A percentile compares a stretch with the other conserved stretches of the same genome.
Evolutionary conservation across 2,329 filamentous ascomycete genomes (phyloP).

Genomic region (Calonectria montana): DNA sequence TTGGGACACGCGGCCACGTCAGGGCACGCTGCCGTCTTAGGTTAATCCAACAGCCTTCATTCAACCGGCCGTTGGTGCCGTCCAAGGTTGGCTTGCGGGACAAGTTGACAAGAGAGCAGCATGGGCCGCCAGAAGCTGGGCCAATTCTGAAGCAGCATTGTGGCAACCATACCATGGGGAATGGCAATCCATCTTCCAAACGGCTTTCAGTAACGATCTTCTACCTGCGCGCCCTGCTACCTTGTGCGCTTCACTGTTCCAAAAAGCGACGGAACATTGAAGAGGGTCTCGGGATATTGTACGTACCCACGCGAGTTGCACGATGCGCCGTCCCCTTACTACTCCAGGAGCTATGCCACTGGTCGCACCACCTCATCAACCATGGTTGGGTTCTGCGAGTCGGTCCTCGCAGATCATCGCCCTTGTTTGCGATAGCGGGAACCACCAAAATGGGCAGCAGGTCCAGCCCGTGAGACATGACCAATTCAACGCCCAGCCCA

Average conservation of each 20-base stretch:
- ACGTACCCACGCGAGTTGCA: background rate
- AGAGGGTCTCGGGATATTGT: slow-evolving; percentile 10
- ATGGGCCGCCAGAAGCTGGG: slow-evolving; percentile 4
- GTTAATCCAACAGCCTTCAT: slow-evolving; percentile 11
- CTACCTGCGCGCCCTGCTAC: background rate
- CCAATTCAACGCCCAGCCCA: slow-evolving; percentile 10
- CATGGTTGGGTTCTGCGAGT: background rate
- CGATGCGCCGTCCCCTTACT: slow-evolving; percentile 6
- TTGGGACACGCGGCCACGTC: slow-evolving; percentile 40
- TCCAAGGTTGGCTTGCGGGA: background rate
- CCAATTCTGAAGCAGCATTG: slow-evolving; percentile 8
- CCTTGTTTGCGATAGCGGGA: slow-evolving; percentile 7
- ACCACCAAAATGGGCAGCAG: slow-evolving; percentile 11
- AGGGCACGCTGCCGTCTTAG: slow-evolving; percentile 24
- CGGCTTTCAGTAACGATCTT: background rate
- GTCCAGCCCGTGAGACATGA: slow-evolving; percentile 18
- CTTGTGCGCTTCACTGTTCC: background rate
- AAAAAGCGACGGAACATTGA: background rate
- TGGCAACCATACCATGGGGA: background rate
- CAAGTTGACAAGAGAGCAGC: background rate
- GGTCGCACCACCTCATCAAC: background rate
- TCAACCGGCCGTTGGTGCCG: slow-evolving; percentile 13
- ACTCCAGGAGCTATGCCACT: slow-evolving; percentile 1
- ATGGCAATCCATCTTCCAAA: background rate
- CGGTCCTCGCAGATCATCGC: slow-evolving; percentile 21